These are phyloP conservation scores for Boletales sp. DNA, from an alignment of 768 basidiomycete species.

Conservation along the genomic window DNA sequence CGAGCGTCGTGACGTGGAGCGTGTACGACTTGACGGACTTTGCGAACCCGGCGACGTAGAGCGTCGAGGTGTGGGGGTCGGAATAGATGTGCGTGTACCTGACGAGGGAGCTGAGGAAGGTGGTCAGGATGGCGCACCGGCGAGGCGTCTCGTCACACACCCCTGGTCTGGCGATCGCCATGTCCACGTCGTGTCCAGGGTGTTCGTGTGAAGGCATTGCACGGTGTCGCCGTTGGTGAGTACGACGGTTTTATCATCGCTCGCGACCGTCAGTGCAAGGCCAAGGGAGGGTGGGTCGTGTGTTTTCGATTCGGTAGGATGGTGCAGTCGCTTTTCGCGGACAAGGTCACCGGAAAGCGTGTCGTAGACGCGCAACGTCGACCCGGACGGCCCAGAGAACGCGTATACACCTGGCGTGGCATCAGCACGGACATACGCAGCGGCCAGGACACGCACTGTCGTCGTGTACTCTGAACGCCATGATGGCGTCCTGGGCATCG, in stretches of 20 bases:
- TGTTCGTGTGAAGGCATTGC: constrained; percentile 43
- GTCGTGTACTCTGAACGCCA: constrained; percentile 55
- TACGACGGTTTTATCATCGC: constrained; percentile 34
- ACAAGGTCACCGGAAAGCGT: constrained; percentile 57
- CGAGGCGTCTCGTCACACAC: constrained; percentile 37
- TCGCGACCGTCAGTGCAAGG: constrained; percentile 40
- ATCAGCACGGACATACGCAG: background rate
- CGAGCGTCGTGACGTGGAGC: constrained; percentile 63
- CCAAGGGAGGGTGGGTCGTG: constrained; percentile 56
- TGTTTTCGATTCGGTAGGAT: constrained; percentile 38
- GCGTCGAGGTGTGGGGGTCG: constrained; percentile 44
- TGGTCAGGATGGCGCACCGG: constrained; percentile 1
- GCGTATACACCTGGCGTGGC: constrained; percentile 55
- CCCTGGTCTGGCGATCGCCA: constrained; percentile 69
- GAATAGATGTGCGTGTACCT: constrained; percentile 61
- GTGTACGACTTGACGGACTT: constrained; percentile 50
- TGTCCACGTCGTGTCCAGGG: constrained; percentile 61
- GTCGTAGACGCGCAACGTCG: constrained; percentile 68
- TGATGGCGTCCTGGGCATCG: constrained; percentile 64
- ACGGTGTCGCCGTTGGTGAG: constrained; percentile 61
- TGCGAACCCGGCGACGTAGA: constrained; percentile 54
- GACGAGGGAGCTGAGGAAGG: constrained; percentile 49
- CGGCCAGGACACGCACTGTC: constrained; percentile 44
- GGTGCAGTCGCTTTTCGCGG: constrained; percentile 62
- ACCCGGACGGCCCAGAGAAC: constrained; percentile 73